Conservation (phyloP, 192 early-diverging fungal species). For the Gaertneriomyces sp. region DNA sequence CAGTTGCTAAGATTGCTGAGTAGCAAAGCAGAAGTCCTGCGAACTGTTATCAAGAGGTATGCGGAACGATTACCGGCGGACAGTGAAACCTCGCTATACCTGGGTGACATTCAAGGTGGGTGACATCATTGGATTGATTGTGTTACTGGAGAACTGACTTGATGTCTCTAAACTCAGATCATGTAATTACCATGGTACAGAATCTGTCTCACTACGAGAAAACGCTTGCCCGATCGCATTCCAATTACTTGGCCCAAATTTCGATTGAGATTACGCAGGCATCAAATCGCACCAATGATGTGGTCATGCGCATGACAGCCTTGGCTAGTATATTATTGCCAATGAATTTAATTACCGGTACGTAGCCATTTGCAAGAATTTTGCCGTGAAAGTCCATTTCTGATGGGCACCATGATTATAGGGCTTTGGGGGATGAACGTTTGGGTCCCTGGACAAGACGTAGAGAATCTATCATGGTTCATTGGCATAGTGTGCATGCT, state of each 20-base stretch:
- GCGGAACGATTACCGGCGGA: slow-evolving; percentile 39
- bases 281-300: slow-evolving; percentile 79
- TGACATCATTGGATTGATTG: slow-evolving; percentile 2
- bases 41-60: slow-evolving; percentile 62
- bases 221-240: slow-evolving; percentile 68
- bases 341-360: slow-evolving; percentile 82
- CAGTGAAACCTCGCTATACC: slow-evolving; percentile 50
- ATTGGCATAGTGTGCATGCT: slow-evolving; percentile 37
- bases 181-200: slow-evolving; percentile 68
- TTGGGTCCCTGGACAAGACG: slow-evolving; percentile 46
- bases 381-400: not conserved
- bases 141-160: not conserved
- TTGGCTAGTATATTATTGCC: slow-evolving; percentile 87
- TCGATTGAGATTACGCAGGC: slow-evolving; percentile 64
- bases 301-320: slow-evolving; percentile 83
- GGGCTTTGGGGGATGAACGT: slow-evolving; percentile 53
- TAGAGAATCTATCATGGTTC: slow-evolving; percentile 43
- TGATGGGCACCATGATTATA: not conserved
- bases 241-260: slow-evolving; percentile 79
- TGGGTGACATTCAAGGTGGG: slow-evolving; percentile 58
- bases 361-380: not conserved
- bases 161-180: slow-evolving; percentile 45
- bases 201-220: slow-evolving; percentile 69
- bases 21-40: slow-evolving; percentile 69
- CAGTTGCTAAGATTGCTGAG: slow-evolving; percentile 60